Base-by-base conservation (phyloP, 73 alveolate species). In the Uronychia setigera region DNA sequence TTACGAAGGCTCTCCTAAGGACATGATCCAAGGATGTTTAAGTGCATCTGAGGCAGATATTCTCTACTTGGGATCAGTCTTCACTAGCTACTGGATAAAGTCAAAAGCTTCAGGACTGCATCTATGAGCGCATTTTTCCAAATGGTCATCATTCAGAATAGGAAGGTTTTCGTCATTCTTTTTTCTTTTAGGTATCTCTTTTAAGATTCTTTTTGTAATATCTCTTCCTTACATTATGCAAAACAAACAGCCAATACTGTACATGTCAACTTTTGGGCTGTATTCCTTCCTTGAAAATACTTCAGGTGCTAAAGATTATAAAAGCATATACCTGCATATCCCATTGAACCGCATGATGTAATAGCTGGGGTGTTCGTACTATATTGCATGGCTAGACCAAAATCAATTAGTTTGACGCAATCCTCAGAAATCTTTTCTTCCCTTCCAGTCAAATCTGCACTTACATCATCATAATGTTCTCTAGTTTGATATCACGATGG, bases 341-440 rank as follows among this genome's bases (percentile, higher is more conserved):
- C 92, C 27, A 91, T 77, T 14, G 97, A 86, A 1, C 98, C 98
- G 32, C 79, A 33, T 0, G 90, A 78, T 29, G 35, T 60, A 0
- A 75, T n/a, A 5, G 67, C 67, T 1, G 78, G 79, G 77, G 58
- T 33, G 0, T 75, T 84, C 59, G 80, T 79, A 25, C 35, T 84
- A 29, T 60, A 81, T 29, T 67, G 29, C 74, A 59, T 80, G 29
- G 93, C 93, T 58, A 94, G 87, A 1, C 98, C 98, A 85, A 94
- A 94, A 79, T 94, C 98, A 32, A 89, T 91, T 59, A 94, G 81
- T 88, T 94, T 94, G 35, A 94, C 58, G 74, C 87, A 82, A 46
- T 92, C 86, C 46, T 89, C 88, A 85, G 91, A 80, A 82, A 83
- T 82, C 77, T 91, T 90, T 75, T 87, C 75, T 32, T 86, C 81